Base-by-base conservation (phyloP, 1,139 yeast genomes). In the Protomyces macrosporus region DNA sequence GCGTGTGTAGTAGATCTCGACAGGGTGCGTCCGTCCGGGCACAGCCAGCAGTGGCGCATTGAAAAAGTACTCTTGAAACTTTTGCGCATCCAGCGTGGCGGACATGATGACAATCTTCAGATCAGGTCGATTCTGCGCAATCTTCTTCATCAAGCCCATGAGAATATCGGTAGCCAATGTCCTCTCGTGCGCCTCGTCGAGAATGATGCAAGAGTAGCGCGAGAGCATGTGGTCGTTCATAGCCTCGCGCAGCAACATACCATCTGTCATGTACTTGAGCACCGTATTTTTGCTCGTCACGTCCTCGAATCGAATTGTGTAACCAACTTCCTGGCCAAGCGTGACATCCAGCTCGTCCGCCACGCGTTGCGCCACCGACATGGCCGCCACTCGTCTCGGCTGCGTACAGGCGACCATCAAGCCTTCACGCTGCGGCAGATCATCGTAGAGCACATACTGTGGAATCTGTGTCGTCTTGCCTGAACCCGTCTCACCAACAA, bases 181-280 rank as follows among this genome's bases (percentile, higher is more conserved):
- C 74, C 98, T 86, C 77, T 93, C 98, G 79, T 93, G 98, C 63
- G 98, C 98, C 79, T 93, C 98, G 81, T 93, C 98, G 67, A 93
- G 79, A 70, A 93, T 90, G 67, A 93, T 88, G 72, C 97, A 91
- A 32, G 96, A 87, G 75, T 93, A 93, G 67, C 87, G 81, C 6
- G 79, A 78, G 73, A 93, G 80, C 67, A 86, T 82, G 70, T 90
- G 97, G 75, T 93, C 98, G 68, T 88, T 95, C 98, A 93, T 91
- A 42, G 98, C 98, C 76, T 93, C 98, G 72, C 98, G 83, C 70
- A 93, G 79, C 65, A 93, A 81, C 97, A 93, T 91, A 85, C 98
- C 98, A 78, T 93, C 98, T 12, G 98, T 93, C 98, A 93, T 90
- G 78, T 93, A 93, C 76, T 91, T 91, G 72, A 93, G 80, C 57